Evolutionary conservation across 75 land plant species (phyloP).

Genomic region (Sequoiadendron giganteum): DNA sequence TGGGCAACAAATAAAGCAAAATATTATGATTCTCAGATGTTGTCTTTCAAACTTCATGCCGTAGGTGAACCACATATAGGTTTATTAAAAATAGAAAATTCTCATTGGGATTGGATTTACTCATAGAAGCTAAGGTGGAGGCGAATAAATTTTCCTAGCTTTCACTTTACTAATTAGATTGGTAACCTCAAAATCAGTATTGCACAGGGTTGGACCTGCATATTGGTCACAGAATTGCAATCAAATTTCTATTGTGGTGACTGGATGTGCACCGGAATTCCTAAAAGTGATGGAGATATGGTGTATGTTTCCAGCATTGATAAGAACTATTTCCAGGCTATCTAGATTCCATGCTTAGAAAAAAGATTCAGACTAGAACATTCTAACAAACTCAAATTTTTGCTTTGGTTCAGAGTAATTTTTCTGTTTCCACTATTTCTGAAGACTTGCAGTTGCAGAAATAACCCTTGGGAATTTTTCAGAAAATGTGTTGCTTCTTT

Average conservation of each 20-base stretch:
- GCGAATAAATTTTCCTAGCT: no score
- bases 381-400: not conserved
- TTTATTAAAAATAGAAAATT: no score
- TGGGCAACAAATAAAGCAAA: no score
- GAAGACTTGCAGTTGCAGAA: not conserved
- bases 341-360: not conserved
- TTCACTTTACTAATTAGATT: no score
- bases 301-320: no score
- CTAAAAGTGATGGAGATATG: no score
- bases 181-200: not conserved
- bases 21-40: no score
- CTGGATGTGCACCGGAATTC: no score
- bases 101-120: no score
- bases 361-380: not conserved
- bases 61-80: no score
- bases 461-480: not conserved
- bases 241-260: not conserved
- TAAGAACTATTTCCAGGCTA: not conserved
- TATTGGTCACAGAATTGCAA: not conserved
- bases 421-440: not conserved
- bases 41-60: no score
- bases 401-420: not conserved
- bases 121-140: no score
- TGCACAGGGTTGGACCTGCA: not conserved
- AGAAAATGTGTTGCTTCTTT: not conserved